These are phyloP conservation scores for Anthoceros angustus DNA, from an alignment of 225 moss, liverwort and hornwort genomes.

Conservation along the genomic window DNA sequence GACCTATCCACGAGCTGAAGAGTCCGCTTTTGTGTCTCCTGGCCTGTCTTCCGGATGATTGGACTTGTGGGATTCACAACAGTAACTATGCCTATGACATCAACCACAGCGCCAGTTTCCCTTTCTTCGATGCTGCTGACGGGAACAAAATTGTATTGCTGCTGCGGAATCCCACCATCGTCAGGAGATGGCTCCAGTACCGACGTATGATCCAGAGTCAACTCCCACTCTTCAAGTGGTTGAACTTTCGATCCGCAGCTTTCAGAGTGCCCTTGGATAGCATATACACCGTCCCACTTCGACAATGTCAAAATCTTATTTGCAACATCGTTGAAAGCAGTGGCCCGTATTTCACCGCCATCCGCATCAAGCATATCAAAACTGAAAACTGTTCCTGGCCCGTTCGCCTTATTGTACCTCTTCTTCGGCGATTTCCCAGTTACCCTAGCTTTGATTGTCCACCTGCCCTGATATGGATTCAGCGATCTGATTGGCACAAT, in stretches of 20 bases:
- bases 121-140: constrained; percentile 63
- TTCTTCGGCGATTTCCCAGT: background rate
- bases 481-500: background rate
- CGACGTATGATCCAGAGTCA: background rate
- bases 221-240: background rate
- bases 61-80: constrained; percentile 54
- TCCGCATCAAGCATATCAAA: background rate
- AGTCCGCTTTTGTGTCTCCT: constrained; percentile 70
- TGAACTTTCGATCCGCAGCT: background rate
- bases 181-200: constrained; percentile 37
- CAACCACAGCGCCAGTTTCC: constrained; percentile 62
- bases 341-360: background rate
- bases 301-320: background rate
- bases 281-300: background rate
- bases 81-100: constrained; percentile 79
- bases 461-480: background rate
- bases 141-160: constrained; percentile 33
- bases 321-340: background rate
- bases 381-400: background rate
- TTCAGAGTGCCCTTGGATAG: background rate
- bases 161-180: constrained; percentile 38
- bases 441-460: background rate
- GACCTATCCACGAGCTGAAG: constrained; percentile 67
- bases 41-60: constrained; percentile 78
- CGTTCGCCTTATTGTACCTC: background rate